These are phyloP conservation scores for Talaromyces sp. DNA, from an alignment of 2,329 filamentous ascomycete species.

Conservation along the genomic window DNA sequence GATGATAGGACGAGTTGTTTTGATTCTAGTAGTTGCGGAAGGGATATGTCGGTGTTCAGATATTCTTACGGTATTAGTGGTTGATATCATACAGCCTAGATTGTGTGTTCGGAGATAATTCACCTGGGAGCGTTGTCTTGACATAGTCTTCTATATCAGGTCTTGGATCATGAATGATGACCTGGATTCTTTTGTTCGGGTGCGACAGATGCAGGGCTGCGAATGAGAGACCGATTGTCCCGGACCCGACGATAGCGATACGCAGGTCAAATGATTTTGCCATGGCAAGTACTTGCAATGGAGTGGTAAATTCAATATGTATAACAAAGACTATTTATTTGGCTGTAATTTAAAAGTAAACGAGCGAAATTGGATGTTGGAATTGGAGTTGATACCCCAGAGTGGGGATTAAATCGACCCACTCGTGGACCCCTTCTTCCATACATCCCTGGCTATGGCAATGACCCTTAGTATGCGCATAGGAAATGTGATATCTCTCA, in stretches of 20 bases:
- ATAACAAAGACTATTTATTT: neutral
- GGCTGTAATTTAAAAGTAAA: neutral
- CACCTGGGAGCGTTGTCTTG: constrained; percentile 36
- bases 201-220: constrained; percentile 39
- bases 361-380: neutral
- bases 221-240: constrained; percentile 56
- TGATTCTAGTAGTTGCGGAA: constrained; percentile 18
- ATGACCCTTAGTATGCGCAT: neutral
- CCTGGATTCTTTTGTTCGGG: constrained; percentile 18
- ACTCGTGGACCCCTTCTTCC: neutral
- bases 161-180: constrained; percentile 48
- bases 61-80: constrained; percentile 8
- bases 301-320: neutral
- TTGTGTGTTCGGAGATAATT: neutral
- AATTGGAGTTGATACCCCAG: neutral
- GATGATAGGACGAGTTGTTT: constrained; percentile 34
- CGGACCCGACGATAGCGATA: constrained; percentile 40
- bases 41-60: neutral
- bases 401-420: neutral
- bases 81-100: neutral
- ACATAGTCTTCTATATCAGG: constrained; percentile 49
- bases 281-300: neutral
- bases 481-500: no score
- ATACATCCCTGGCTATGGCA: neutral
- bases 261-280: neutral